A percentile compares a stretch with the other conserved stretches of the same genome.
phyloP scores from a whole-genome alignment of 805 yeast genomes.

The Myxozyma monticola region DNA sequence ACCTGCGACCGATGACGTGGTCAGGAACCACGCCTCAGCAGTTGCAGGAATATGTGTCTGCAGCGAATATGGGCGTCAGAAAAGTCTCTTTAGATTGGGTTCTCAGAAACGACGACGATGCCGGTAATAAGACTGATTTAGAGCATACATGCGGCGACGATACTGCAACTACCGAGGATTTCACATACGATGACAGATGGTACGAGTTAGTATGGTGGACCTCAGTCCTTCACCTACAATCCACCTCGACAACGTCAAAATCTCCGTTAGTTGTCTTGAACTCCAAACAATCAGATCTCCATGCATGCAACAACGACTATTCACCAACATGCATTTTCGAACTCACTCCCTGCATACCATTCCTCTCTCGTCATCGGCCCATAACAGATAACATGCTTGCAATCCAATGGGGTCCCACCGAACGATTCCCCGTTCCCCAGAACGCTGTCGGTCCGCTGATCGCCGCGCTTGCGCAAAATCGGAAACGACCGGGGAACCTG shows the following conservation, averaged over 20 bases:
- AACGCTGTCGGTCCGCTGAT: slow-evolving; percentile 4
- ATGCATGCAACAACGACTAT: too few relatives aligned
- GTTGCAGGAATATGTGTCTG: slow-evolving; percentile 4
- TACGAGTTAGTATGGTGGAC: slow-evolving; percentile 16
- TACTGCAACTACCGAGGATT: neutral
- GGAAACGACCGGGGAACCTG: slow-evolving; percentile 8
- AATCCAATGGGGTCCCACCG: slow-evolving; percentile 20
- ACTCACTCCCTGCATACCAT: slow-evolving; percentile 14
- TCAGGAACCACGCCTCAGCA: neutral
- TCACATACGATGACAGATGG: slow-evolving; percentile 21
- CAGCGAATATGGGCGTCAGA: slow-evolving; percentile 3
- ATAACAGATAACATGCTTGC: slow-evolving; percentile 7
- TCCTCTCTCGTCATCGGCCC: slow-evolving; percentile 10
- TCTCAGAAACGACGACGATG: neutral
- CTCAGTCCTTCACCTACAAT: neutral
- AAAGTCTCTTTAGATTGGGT: slow-evolving; percentile 8
- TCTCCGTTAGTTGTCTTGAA: too few relatives aligned
- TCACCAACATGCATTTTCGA: slow-evolving; percentile 16
- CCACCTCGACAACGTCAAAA: neutral
- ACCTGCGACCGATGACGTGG: slow-evolving; percentile 7
- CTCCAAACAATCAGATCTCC: too few relatives aligned
- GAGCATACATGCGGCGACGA: neutral
- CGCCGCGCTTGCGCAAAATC: neutral
- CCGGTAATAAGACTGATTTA: neutral
- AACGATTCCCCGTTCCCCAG: slow-evolving; percentile 9